These are phyloP conservation scores for Pleoardoris graminearum DNA, from an alignment of 2,329 filamentous ascomycete species.

Conservation along the genomic window DNA sequence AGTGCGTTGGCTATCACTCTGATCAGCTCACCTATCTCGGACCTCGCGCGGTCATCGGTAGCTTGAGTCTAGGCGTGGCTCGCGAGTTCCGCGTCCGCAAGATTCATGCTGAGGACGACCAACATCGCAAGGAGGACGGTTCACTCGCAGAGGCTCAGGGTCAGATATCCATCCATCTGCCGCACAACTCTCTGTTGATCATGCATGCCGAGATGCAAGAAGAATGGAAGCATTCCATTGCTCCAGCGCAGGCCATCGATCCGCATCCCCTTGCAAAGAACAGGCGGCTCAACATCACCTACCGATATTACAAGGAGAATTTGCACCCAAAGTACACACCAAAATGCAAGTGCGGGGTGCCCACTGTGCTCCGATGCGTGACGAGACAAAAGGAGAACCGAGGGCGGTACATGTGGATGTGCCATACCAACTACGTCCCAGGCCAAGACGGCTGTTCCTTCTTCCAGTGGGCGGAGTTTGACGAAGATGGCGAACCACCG, in stretches of 20 bases:
- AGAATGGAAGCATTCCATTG: constrained; percentile 89
- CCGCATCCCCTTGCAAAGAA: constrained; percentile 82
- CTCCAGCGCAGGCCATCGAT: constrained; percentile 73
- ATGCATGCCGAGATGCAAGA: constrained; percentile 99
- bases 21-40: constrained; percentile 94
- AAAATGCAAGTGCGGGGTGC: constrained; percentile 72
- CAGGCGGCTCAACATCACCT: constrained; percentile 89
- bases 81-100: constrained; percentile 87
- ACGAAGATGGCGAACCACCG: constrained; percentile 77
- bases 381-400: constrained; percentile 75
- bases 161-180: constrained; percentile 89
- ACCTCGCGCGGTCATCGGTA: constrained; percentile 84
- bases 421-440: constrained; percentile 73
- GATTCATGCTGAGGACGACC: constrained; percentile 65
- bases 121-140: constrained; percentile 43
- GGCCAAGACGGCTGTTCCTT: constrained; percentile 56
- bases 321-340: constrained; percentile 80
- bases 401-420: constrained; percentile 93
- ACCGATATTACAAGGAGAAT: constrained; percentile 77
- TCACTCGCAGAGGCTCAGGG: constrained; percentile 67
- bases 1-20: constrained; percentile 89
- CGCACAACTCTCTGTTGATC: constrained; percentile 88
- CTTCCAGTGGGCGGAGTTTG: constrained; percentile 38
- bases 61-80: constrained; percentile 86
- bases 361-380: constrained; percentile 73